Evolutionary conservation across 2,329 filamentous ascomycete species (phyloP), one percentile per base, ranked within the genome.

Genomic region (Fulvia fulva): DNA sequence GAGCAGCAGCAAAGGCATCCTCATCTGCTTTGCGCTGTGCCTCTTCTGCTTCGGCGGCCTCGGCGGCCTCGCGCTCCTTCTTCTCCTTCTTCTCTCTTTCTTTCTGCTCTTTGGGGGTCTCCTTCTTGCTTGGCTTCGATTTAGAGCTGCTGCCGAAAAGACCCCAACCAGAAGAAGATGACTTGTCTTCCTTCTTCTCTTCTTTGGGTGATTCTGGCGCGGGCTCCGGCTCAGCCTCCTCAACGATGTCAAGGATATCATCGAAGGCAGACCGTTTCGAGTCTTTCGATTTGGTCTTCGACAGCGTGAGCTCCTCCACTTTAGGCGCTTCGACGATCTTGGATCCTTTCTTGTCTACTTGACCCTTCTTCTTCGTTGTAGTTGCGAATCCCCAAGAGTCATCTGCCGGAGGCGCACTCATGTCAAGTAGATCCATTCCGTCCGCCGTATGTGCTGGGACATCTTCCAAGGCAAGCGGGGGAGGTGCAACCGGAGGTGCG

Each of bases 51-150:
- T 49, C 45, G 21, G 45, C 45, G 23, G 45, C 45, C 44, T 71
- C 77, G 5, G 72, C 71, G 57, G 78, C 76, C 37, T 73, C 68
- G 43, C 71, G 71, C 65, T 78, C 77, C 57, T 79, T 74, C 56
- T 77, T 76, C 58, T 81, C 77, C 51, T 80, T 78, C 49, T 66
- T 63, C 54, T 69, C 69, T n/a, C 62, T 58, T 50, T 68, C 69
- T 51, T 69, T 67, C 60, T 68, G 68, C 55, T 73, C 68, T 52
- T 72, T 70, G 34, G 65, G 49, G 4, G 67, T 62, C 52, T 71
- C 60, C 23, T 61, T 63, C 41, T 30, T 45, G 21, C 56, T 52
- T 19, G 47, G 32, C 34, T 74, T 77, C 59, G 70, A 69, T 62
- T 79, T 79, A 32, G 74, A 65, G 32, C 73, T 65, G 53, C 64